These are phyloP conservation scores for Umbelopsis isabellina DNA, from an alignment of 192 early-diverging fungal species.

Conservation along the genomic window DNA sequence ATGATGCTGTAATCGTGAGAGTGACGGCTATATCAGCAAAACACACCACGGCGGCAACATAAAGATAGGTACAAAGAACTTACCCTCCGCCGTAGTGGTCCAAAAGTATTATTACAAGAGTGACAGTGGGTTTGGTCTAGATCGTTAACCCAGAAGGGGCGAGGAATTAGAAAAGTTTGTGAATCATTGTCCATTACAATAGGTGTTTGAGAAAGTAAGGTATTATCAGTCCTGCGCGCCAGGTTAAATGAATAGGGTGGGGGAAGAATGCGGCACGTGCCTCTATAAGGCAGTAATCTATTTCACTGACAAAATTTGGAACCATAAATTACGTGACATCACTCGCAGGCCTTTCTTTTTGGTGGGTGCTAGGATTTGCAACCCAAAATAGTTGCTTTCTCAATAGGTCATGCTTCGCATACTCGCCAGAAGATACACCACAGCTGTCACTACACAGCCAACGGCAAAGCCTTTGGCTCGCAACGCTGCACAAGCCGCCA, in stretches of 20 bases:
- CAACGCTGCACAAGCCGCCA: constrained; percentile 66
- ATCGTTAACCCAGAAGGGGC: constrained; percentile 56
- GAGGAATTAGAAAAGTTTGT: constrained; percentile 47
- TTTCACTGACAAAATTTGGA: neutral
- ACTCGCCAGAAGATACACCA: constrained; percentile 23
- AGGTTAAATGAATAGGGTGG: too few species aligned
- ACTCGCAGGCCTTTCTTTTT: too few species aligned
- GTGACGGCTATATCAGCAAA: constrained; percentile 1
- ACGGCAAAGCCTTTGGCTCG: constrained; percentile 30
- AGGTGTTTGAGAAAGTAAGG: neutral
- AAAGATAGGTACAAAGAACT: neutral
- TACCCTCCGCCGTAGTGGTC: constrained; percentile 52
- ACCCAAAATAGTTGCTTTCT: too few species aligned
- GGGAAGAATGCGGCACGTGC: too few species aligned
- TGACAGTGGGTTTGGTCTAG: constrained; percentile 47
- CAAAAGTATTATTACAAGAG: constrained; percentile 47
- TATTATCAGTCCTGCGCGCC: neutral
- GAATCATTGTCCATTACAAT: constrained; percentile 22
- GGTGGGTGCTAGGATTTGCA: too few species aligned
- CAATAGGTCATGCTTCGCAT: constrained; percentile 16
- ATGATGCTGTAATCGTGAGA: constrained; percentile 52
- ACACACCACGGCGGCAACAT: neutral
- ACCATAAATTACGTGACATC: too few species aligned
- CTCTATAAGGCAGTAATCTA: too few species aligned
- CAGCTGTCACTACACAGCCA: constrained; percentile 22